These are phyloP conservation scores for Davidsoniella eucalypti DNA, from an alignment of 2,329 filamentous ascomycete genomes.

Conservation along the genomic window DNA sequence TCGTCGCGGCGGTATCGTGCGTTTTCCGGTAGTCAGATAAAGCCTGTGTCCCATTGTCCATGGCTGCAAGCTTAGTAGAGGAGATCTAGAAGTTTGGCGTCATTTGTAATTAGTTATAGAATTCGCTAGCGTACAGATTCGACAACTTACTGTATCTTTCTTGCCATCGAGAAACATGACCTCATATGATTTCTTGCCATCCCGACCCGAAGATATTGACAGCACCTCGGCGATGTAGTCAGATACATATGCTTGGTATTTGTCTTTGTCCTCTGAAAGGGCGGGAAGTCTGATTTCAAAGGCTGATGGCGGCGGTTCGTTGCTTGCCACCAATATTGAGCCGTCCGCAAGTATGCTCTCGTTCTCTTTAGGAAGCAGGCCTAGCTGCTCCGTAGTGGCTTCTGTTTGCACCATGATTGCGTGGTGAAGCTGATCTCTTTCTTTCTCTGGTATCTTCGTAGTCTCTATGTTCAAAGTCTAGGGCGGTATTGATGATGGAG, in stretches of 20 bases:
- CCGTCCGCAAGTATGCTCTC: slow-evolving; percentile 4
- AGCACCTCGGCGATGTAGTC: background rate
- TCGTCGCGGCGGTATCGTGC: too few relatives aligned
- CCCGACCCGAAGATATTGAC: background rate
- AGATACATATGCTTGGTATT: background rate
- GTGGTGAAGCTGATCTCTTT: too few relatives aligned
- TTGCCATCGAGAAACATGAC: background rate
- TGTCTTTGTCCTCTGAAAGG: background rate
- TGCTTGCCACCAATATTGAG: slow-evolving; percentile 4
- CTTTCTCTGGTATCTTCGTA: too few relatives aligned
- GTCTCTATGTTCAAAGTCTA: too few relatives aligned
- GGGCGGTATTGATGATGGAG: too few relatives aligned
- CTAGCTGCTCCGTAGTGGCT: too few relatives aligned
- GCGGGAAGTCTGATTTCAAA: slow-evolving; percentile 31
- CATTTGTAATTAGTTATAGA: background rate
- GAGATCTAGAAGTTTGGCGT: background rate
- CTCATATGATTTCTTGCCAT: background rate
- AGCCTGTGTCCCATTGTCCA: background rate
- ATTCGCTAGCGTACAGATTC: background rate
- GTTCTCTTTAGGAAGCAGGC: background rate
- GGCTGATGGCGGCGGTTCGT: slow-evolving; percentile 11
- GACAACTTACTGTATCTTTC: background rate
- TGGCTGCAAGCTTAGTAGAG: background rate
- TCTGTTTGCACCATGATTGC: too few relatives aligned
- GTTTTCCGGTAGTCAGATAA: too few relatives aligned